Evolutionary conservation across 805 yeast species (phyloP).

Genomic region (Ogataea methylovora): DNA sequence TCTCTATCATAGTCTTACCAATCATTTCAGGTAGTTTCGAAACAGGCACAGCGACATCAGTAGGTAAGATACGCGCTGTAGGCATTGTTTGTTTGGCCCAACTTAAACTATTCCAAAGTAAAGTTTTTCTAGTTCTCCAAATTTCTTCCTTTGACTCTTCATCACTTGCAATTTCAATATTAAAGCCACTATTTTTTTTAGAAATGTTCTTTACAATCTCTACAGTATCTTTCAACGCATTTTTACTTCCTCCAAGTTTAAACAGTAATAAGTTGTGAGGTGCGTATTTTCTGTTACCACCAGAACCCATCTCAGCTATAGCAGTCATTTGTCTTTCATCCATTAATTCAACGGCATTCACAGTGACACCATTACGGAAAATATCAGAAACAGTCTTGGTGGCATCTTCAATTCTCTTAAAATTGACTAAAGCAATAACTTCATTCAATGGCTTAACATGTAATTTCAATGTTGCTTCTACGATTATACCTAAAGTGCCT

Average conservation of each 20-base stretch:
- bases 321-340: conserved; percentile 65
- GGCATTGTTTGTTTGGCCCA: conserved; percentile 47
- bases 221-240: conserved; percentile 34
- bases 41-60: conserved; percentile 79
- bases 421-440: conserved; percentile 60
- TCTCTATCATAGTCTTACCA: conserved; percentile 52
- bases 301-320: conserved; percentile 43
- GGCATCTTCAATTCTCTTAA: conserved; percentile 59
- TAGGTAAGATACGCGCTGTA: conserved; percentile 49
- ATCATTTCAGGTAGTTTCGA: conserved; percentile 58
- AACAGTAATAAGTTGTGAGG: conserved; percentile 37
- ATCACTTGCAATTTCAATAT: conserved; percentile 50
- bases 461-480: conserved; percentile 64
- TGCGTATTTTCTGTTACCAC: conserved; percentile 22
- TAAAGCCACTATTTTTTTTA: conserved; percentile 40
- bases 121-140: conserved; percentile 71
- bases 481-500: conserved; percentile 70
- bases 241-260: conserved; percentile 50
- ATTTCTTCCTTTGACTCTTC: conserved; percentile 56
- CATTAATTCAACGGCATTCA: conserved; percentile 66
- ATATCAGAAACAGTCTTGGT: conserved; percentile 59
- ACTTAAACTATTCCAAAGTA: conserved; percentile 58
- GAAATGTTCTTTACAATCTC: conserved; percentile 44
- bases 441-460: conserved; percentile 60
- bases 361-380: conserved; percentile 51